These are phyloP conservation scores for Xerocomus minutiporus DNA, from an alignment of 1,284 basidiomycete genomes.

Conservation along the genomic window DNA sequence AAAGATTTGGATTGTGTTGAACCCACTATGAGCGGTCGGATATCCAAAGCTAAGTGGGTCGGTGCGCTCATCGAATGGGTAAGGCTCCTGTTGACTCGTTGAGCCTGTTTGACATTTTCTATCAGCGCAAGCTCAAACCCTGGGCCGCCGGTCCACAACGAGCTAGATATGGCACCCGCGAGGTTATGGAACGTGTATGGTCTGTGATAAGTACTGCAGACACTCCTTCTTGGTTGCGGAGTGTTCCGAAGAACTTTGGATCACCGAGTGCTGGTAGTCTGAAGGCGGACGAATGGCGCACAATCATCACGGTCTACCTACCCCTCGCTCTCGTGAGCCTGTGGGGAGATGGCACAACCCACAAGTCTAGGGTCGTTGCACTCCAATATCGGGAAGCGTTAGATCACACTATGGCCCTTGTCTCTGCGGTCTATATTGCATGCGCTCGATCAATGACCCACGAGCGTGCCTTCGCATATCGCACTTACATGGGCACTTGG, in stretches of 20 bases:
- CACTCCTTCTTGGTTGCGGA: slow-evolving; percentile 1
- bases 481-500: background rate
- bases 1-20: background rate
- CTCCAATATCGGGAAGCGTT: background rate
- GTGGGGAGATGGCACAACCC: background rate
- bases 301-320: slow-evolving; percentile 2
- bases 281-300: slow-evolving; percentile 8
- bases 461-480: background rate
- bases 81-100: background rate
- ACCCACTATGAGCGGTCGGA: background rate
- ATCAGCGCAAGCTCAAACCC: background rate
- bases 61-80: slow-evolving; percentile 2
- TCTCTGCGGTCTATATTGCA: background rate
- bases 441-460: background rate
- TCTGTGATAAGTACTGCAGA: background rate
- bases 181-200: slow-evolving; percentile 1
- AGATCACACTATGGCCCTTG: slow-evolving; percentile 9
- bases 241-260: slow-evolving; percentile 4
- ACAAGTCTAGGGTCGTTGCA: background rate
- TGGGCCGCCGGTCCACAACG: background rate
- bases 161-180: background rate
- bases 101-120: background rate
- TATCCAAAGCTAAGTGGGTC: slow-evolving; percentile 2
- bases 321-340: slow-evolving; percentile 1
- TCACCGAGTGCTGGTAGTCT: background rate